A percentile compares a stretch with the other conserved stretches of the same genome.
Conservation (phyloP, 108 stramenopile species). For the Pseudonitzschia multiseries region DNA sequence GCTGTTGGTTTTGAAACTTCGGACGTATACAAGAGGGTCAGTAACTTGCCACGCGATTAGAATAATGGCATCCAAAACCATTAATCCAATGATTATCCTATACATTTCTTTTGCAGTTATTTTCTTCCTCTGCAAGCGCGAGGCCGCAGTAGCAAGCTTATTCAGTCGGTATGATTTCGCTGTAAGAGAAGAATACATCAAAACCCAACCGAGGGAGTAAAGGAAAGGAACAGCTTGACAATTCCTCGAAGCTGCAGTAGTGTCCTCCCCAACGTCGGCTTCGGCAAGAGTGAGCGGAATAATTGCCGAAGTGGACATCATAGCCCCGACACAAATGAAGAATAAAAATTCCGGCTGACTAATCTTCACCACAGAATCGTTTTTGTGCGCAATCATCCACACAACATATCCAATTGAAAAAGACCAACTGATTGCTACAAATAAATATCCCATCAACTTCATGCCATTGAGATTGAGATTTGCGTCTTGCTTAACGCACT, state of each 20-base stretch:
- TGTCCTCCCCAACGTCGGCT: constrained; percentile 35
- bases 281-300: constrained; percentile 39
- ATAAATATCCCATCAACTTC: constrained; percentile 33
- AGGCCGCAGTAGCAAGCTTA: constrained; percentile 19
- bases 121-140: background rate
- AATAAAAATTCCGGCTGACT: constrained; percentile 45
- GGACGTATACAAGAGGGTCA: constrained; percentile 35
- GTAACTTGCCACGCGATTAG: constrained; percentile 39
- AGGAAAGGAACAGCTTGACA: constrained; percentile 45
- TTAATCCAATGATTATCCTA: constrained; percentile 23
- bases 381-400: constrained; percentile 36
- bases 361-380: constrained; percentile 42
- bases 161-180: constrained; percentile 46
- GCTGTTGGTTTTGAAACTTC: constrained; percentile 11
- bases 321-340: constrained; percentile 45
- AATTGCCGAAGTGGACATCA: constrained; percentile 38
- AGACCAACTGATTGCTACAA: constrained; percentile 36
- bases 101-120: constrained; percentile 25
- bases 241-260: constrained; percentile 25
- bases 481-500: constrained; percentile 31
- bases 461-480: constrained; percentile 31
- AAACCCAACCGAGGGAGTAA: constrained; percentile 47
- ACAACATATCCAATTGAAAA: constrained; percentile 35
- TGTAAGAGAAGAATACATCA: constrained; percentile 39
- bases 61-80: constrained; percentile 35